These are phyloP conservation scores for Flaveria ramosissima DNA, from an alignment of 129 eudicot species.

Conservation along the genomic window DNA sequence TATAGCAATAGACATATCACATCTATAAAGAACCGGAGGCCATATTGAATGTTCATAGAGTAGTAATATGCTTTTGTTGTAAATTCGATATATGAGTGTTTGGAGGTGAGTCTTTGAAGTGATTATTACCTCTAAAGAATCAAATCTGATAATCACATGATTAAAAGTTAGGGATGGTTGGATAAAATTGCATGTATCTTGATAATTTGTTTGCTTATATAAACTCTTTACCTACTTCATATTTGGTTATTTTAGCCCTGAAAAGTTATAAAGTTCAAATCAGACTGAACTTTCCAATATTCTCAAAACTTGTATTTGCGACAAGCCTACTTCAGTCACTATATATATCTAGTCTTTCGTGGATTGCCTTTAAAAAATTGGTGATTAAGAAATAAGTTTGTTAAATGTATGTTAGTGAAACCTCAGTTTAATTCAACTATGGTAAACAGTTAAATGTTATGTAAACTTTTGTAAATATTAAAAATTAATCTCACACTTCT, in stretches of 20 bases:
- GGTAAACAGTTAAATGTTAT: neutral
- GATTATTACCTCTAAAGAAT: neutral
- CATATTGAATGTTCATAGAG: neutral
- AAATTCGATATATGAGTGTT: neutral
- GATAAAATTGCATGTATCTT: neutral
- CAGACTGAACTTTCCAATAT: neutral
- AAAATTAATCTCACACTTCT: neutral
- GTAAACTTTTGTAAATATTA: neutral
- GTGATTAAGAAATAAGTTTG: neutral
- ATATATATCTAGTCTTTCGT: neutral
- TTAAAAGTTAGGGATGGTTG: neutral
- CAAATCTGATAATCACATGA: neutral
- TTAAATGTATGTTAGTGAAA: neutral
- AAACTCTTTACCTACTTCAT: neutral
- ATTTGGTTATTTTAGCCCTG: neutral
- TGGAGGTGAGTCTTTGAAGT: neutral
- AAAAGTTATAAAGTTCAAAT: neutral
- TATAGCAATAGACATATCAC: slow-evolving; percentile 3
- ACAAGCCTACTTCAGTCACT: neutral
- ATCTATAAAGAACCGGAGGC: neutral
- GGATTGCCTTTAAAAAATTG: neutral
- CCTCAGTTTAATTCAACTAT: neutral
- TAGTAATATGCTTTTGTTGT: neutral
- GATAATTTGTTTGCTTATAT: neutral
- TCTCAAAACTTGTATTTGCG: neutral